Conservation (phyloP, 139 green algal genomes). For the Edaphochlamys debaryana region DNA sequence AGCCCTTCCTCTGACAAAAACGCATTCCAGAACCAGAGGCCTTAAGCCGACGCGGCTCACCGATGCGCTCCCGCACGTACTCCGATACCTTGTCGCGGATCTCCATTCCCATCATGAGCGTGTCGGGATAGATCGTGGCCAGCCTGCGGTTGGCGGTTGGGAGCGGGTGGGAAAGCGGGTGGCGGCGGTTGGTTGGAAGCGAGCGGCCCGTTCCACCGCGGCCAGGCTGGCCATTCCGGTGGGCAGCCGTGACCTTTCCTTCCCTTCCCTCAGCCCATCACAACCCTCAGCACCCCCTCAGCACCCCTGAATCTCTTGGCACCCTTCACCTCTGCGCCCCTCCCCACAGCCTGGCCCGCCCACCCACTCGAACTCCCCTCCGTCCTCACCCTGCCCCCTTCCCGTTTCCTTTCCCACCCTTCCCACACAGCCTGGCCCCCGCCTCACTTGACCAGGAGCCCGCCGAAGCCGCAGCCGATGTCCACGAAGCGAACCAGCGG, state of each 20-base stretch:
- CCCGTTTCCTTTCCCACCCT: too few relatives aligned
- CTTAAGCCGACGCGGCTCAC: too few relatives aligned
- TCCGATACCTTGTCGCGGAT: conserved; percentile 93
- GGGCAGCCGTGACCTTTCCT: too few relatives aligned
- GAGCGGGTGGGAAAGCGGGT: not conserved
- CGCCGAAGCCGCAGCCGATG: conserved; percentile 98
- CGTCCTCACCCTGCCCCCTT: not conserved
- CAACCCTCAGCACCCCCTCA: too few relatives aligned
- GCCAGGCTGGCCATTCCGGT: too few relatives aligned
- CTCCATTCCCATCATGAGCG: conserved; percentile 96
- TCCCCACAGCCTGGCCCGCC: not conserved
- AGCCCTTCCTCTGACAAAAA: too few relatives aligned
- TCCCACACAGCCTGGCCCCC: too few relatives aligned
- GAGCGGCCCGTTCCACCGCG: too few relatives aligned
- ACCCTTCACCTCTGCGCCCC: too few relatives aligned
- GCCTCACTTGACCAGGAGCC: conserved; percentile 84
- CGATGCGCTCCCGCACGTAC: conserved; percentile 92
- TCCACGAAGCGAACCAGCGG: conserved; percentile 86
- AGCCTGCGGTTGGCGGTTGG: conserved; percentile 58
- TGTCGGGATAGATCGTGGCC: conserved; percentile 88
- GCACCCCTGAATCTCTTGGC: too few relatives aligned
- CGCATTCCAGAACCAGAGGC: too few relatives aligned
- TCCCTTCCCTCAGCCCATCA: too few relatives aligned
- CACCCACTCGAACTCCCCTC: not conserved
- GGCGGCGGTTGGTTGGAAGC: not conserved